These are phyloP conservation scores for Martiniozyma abietophila DNA, from an alignment of 805 yeast genomes.

Conservation along the genomic window DNA sequence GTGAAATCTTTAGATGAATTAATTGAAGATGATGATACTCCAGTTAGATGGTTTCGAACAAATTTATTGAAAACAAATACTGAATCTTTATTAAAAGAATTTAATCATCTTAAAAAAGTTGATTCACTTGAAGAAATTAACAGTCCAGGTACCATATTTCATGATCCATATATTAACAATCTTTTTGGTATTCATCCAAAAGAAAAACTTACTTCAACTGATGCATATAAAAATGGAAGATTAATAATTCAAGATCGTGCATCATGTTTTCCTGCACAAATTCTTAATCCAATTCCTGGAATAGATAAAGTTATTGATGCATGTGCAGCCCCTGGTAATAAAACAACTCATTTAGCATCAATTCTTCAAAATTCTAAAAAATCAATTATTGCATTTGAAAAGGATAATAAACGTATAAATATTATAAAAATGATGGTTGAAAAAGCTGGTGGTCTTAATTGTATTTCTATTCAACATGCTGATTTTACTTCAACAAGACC, in stretches of 20 bases:
- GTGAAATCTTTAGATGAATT: conserved; percentile 47
- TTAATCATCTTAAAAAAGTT: conserved; percentile 39
- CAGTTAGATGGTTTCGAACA: conserved; percentile 71
- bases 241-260: conserved; percentile 93
- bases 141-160: conserved; percentile 49
- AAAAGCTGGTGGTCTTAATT: conserved; percentile 55
- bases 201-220: conserved; percentile 58
- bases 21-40: conserved; percentile 53
- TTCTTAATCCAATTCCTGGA: conserved; percentile 54
- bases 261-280: conserved; percentile 91
- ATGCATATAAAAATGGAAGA: conserved; percentile 63
- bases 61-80: conserved; percentile 49
- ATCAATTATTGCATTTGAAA: conserved; percentile 77
- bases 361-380: conserved; percentile 32
- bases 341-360: conserved; percentile 87
- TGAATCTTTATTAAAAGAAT: conserved; percentile 31
- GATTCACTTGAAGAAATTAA: conserved; percentile 31
- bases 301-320: conserved; percentile 68
- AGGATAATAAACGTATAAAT: conserved; percentile 64
- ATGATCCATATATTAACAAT: conserved; percentile 65
- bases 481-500: conserved; percentile 63
- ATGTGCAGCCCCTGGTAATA: conserved; percentile 98
- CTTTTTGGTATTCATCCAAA: conserved; percentile 77
- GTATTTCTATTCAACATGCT: conserved; percentile 34
- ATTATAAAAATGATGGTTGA: conserved; percentile 68